Percentiles rank a stretch among this genome's conserved stretches.
These are phyloP conservation scores for Achlya hypogyna DNA, from an alignment of 352 stramenopile genomes.

Conservation along the genomic window DNA sequence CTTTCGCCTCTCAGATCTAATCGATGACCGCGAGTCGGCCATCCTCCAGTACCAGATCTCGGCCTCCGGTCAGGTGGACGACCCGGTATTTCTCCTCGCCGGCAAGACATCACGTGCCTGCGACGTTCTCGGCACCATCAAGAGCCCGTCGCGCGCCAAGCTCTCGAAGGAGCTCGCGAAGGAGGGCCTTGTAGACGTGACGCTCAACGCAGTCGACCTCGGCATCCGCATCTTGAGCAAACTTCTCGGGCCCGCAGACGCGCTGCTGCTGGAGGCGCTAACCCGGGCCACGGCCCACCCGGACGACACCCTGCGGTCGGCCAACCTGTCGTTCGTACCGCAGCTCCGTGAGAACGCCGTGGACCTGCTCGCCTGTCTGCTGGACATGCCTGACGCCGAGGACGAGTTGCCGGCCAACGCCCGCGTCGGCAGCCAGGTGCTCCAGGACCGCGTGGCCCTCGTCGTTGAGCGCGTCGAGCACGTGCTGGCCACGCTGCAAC, in stretches of 20 bases:
- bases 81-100: slow-evolving; percentile 82
- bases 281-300: slow-evolving; percentile 48
- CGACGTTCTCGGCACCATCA: slow-evolving; percentile 49
- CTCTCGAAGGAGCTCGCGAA: slow-evolving; percentile 69
- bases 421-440: slow-evolving; percentile 18
- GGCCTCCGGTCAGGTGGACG: slow-evolving; percentile 64
- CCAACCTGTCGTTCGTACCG: slow-evolving; percentile 66
- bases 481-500: slow-evolving; percentile 13
- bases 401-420: slow-evolving; percentile 3
- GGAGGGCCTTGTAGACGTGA: slow-evolving; percentile 55
- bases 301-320: slow-evolving; percentile 42
- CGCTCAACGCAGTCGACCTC: slow-evolving; percentile 73
- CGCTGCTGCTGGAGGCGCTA: slow-evolving; percentile 52
- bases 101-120: slow-evolving; percentile 58
- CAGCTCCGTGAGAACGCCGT: slow-evolving; percentile 77
- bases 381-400: slow-evolving; percentile 67
- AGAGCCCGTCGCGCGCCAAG: slow-evolving; percentile 34
- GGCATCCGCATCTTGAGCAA: slow-evolving; percentile 72
- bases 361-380: slow-evolving; percentile 70
- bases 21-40: slow-evolving; percentile 78
- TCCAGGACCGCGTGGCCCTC: slow-evolving; percentile 3
- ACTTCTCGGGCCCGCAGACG: slow-evolving; percentile 60
- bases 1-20: slow-evolving; percentile 76
- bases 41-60: slow-evolving; percentile 87
- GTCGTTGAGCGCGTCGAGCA: slow-evolving; percentile 19